Evolutionary conservation across 495 filamentous ascomycete genomes (phyloP).

Genomic region (Gamarada debralockiae): DNA sequence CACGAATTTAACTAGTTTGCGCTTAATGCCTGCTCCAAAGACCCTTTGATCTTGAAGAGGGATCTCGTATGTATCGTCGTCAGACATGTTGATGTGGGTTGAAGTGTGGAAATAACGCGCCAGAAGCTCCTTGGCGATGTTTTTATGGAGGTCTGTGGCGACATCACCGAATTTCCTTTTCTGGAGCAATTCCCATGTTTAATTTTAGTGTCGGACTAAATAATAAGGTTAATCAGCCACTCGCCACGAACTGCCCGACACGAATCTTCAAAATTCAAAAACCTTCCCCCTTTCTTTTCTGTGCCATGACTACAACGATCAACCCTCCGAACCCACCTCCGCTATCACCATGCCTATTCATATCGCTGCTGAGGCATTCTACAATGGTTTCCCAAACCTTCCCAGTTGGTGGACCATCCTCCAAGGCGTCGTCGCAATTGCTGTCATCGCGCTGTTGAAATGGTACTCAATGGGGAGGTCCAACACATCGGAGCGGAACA

Average conservation of each 20-base stretch:
- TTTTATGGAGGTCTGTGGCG: too few species aligned
- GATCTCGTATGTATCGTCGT: conserved; percentile 33
- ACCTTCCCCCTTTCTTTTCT: neutral
- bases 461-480: conserved; percentile 70
- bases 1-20: conserved; percentile 78
- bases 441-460: conserved; percentile 65
- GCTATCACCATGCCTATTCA: conserved; percentile 69
- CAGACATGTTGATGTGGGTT: conserved; percentile 12
- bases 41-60: conserved; percentile 68
- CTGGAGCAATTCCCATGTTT: neutral
- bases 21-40: conserved; percentile 77
- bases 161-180: too few species aligned
- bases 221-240: too few species aligned
- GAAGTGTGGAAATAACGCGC: too few species aligned
- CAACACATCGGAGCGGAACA: conserved; percentile 75
- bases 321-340: neutral
- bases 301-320: neutral
- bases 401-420: conserved; percentile 43
- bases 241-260: too few species aligned
- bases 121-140: neutral
- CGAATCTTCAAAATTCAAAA: neutral
- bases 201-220: too few species aligned
- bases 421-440: conserved; percentile 54
- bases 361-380: conserved; percentile 56
- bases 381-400: conserved; percentile 53